A percentile compares a stretch with the other conserved stretches of the same genome.
Evolutionary conservation across 345 rosid species (phyloP).

Genomic region (Iberis pinnata): DNA sequence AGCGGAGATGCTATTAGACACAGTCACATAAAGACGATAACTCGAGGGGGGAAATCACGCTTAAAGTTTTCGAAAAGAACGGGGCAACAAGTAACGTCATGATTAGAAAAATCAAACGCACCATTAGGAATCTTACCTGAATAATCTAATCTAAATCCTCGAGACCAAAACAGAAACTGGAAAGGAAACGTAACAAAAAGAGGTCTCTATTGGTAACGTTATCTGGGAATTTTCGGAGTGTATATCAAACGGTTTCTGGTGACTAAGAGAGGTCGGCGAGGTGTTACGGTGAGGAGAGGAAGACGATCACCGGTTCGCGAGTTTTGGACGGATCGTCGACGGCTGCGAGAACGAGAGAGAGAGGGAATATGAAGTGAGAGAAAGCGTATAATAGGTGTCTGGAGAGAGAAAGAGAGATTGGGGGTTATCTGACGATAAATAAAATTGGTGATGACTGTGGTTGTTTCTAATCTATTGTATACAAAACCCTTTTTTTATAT

Average conservation of each 20-base stretch:
- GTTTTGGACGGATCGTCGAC: slow-evolving; percentile 6
- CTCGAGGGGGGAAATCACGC: too few species aligned
- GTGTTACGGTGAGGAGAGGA: neutral
- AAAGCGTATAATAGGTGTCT: slow-evolving; percentile 10
- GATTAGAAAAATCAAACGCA: slow-evolving; percentile 41
- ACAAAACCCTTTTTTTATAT: neutral
- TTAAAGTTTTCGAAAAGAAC: slow-evolving; percentile 9
- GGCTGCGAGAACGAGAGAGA: slow-evolving; percentile 10
- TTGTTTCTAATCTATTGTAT: neutral
- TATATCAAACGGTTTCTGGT: neutral
- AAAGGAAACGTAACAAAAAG: too few species aligned
- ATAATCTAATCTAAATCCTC: slow-evolving; percentile 25
- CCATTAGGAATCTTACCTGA: slow-evolving; percentile 47
- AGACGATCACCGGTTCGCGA: slow-evolving; percentile 4
- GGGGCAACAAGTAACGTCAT: slow-evolving; percentile 29
- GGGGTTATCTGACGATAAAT: slow-evolving; percentile 1
- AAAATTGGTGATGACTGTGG: neutral
- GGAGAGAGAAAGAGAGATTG: neutral
- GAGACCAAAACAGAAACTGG: slow-evolving; percentile 25
- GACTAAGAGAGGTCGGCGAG: slow-evolving; percentile 1
- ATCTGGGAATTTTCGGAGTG: neutral
- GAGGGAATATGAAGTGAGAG: slow-evolving; percentile 8
- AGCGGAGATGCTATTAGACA: slow-evolving; percentile 25
- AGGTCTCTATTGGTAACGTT: slow-evolving; percentile 20
- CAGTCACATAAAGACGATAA: too few species aligned